Base-by-base conservation (phyloP, 441 rosid genomes). In the Gossypium schwendimanii region DNA sequence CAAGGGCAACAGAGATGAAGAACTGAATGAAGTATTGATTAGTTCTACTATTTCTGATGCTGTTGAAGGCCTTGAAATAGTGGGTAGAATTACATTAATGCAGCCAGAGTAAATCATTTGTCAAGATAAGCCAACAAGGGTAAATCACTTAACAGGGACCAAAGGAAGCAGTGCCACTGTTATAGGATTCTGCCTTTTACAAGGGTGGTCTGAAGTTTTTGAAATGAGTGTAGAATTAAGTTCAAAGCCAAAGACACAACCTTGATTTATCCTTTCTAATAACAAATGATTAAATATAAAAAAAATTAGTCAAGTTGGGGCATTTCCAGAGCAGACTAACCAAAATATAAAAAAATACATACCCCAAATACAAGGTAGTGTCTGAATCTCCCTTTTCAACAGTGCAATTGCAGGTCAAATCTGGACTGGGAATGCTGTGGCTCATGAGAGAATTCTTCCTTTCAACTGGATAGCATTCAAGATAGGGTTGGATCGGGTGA, bases 341-440 rank as follows among this genome's bases (percentile, higher is more conserved):
- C 47, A 36, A 63, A 45, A 3, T 63, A 24, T 66, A 9, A 69
- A 41, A 63, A 52, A 8, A 20, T 64, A 11, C 75, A 52, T 90
- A 91, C 97, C 98, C 97, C 63, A 90, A 80, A 63, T 89, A 91
- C 84, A 94, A 77, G 62, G 94, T 82, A 24, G 97, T 94, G 82
- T 92, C 97, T 55, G 97, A 94, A 76, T 92, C 85, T 62, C 80
- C 89, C 31, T 80, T 87, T 50, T 85, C 90, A 53, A 77, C 71
- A 21, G 84, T 77, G 74, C 79, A 79, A 57, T 76, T 77, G 59
- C 71, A 71, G 20, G 82, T 82, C 21, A 72, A 73, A 49, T 81
- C 88, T 28, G 85, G 79, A 26, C 76, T 78, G 4, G 77, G 71
- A 81, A 75, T 67, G 53, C 82, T 75, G 72, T 80, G 78, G 76